Conservation (phyloP, 352 stramenopile genomes). For the Paralagenidium karlingii region DNA sequence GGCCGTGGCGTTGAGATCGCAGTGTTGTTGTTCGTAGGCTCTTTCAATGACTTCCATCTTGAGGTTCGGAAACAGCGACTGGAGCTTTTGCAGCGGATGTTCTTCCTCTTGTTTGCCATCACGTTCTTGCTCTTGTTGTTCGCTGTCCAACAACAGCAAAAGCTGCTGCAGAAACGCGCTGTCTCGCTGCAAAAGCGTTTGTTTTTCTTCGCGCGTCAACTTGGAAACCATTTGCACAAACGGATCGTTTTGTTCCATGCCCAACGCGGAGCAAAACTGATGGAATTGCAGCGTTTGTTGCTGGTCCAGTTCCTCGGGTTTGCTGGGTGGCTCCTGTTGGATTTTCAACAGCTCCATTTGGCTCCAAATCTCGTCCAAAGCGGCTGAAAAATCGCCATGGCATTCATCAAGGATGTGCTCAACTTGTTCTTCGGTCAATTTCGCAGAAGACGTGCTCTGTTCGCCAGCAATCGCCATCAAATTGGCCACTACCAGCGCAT, state of each 20-base stretch:
- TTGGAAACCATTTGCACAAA: conserved; percentile 33
- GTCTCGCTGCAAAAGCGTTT: conserved; percentile 24
- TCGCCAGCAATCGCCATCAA: too few species aligned
- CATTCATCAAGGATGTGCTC: neutral
- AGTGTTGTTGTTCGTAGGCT: conserved; percentile 38
- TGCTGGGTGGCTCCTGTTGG: neutral
- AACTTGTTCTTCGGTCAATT: too few species aligned
- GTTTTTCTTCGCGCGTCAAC: conserved; percentile 19
- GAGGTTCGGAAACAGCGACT: conserved; percentile 41
- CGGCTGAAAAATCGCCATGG: conserved; percentile 25
- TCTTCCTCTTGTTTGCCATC: conserved; percentile 15
- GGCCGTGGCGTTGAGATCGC: conserved; percentile 37
- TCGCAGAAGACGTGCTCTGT: too few species aligned
- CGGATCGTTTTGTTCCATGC: conserved; percentile 25
- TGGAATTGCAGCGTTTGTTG: conserved; percentile 24
- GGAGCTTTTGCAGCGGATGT: conserved; percentile 36
- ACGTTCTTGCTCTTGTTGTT: conserved; percentile 12
- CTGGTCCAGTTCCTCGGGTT: neutral
- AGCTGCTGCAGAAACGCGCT: conserved; percentile 56
- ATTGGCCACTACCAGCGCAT: too few species aligned
- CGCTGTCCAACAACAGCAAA: conserved; percentile 38
- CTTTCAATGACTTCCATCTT: conserved; percentile 45
- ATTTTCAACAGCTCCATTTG: conserved; percentile 12
- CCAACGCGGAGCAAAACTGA: conserved; percentile 43
- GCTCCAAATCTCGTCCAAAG: conserved; percentile 50